Evolutionary conservation across 257 asterid genomes (phyloP).

Genomic region (Solanum appendiculatum): DNA sequence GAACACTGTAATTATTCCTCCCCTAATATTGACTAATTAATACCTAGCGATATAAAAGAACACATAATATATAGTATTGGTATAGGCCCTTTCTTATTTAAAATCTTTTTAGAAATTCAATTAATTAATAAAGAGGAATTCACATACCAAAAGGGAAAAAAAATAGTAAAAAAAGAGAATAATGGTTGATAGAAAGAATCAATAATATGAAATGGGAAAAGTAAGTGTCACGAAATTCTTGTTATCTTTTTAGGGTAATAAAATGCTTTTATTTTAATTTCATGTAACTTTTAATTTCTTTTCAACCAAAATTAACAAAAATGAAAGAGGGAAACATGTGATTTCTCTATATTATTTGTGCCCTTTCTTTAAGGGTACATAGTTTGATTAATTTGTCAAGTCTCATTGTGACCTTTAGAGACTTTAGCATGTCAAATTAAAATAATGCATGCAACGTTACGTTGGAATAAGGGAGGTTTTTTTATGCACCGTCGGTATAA

Average conservation of each 20-base stretch:
- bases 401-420: background rate
- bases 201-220: background rate
- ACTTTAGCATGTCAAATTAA: constrained; percentile 29
- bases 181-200: constrained; percentile 8
- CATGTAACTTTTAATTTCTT: constrained; percentile 2
- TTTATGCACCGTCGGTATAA: background rate
- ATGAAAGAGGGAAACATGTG: constrained; percentile 47
- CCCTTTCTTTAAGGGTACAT: background rate
- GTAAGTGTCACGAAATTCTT: constrained; percentile 52
- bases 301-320: constrained; percentile 4
- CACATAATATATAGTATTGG: background rate
- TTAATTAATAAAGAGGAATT: background rate
- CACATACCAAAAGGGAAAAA: background rate
- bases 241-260: constrained; percentile 21
- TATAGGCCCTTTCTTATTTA: too few species aligned
- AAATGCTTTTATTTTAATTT: background rate
- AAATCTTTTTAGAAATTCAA: background rate
- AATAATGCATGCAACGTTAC: background rate
- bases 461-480: too few species aligned
- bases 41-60: background rate
- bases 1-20: background rate
- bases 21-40: background rate
- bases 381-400: constrained; percentile 2
- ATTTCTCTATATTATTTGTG: background rate
- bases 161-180: too few species aligned